Evolutionary conservation across 164 flowering plant genomes (phyloP), one percentile per base, ranked within the genome.

Genomic region (Protea cynaroides): DNA sequence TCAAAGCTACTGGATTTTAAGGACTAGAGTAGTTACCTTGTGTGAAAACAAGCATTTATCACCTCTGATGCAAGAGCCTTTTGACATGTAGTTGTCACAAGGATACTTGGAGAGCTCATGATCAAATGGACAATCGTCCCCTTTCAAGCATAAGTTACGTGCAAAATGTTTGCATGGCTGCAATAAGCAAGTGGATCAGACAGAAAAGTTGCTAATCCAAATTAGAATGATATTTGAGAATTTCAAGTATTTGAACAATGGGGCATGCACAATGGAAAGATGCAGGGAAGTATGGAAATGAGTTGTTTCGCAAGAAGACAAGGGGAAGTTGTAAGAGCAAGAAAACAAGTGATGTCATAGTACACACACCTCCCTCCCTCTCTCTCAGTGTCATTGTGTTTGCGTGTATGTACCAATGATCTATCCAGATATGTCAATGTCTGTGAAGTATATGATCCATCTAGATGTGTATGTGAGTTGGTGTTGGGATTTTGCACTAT

Each of bases 141-240:
- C 94, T 75, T 86, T 88, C 94, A 88, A 81, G 78, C 95, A 88
- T 25, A 79, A 59, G 11, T 83, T 68, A 14, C 84, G 82, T 21
- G 91, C 91, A 80, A 84, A 86, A 78, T 78, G 63, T 56, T 71
- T 15, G 63, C 95, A 88, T 10, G 95, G 85, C 95, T 88, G 82
- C 71, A 79, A 66, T 17, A 8, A 47, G 65, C 25, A 49, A 49
- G 17, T 49, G 52, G 19, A 49, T 49, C 19, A 49, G 52, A 49
- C 1, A 49, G 18, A 49, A 19, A 49, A 49, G 18, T 49, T 13
- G 19, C 55, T 21, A 22, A 22, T 40, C 36, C 46, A 29, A 49
- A 29, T n/a, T 18, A 22, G 17, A 49, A 44, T 52, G 22, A 55
- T 55, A 61, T 58, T 37, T 56, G 29, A 17, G 24, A 17, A 3